Base-by-base conservation (phyloP, 2,329 filamentous ascomycete genomes). In the Teratosphaeria destructans region DNA sequence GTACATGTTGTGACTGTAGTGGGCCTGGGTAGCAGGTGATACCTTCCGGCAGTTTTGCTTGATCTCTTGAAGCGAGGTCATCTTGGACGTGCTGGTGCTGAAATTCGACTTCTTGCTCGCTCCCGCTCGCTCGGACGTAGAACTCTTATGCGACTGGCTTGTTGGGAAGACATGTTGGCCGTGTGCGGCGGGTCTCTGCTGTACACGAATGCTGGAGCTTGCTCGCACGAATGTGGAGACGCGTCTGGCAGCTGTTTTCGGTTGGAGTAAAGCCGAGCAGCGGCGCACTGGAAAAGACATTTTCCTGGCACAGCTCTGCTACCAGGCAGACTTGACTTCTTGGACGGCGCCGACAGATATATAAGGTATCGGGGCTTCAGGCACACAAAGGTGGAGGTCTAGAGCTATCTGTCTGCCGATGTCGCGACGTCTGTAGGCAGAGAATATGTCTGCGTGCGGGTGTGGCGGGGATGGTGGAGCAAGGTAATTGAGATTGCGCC, bases 11-110 rank as follows among this genome's bases (percentile, higher is more conserved):
- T n/a, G 39, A 10, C 11, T 14, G 34, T 43, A 26, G 27, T 10
- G 23, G 39, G n/a, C 23, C 23, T 23, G n/a, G 29, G 6, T 43
- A 7, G 23, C 16, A 14, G 32, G 12, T 14, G 67, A 14, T 68
- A 79, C 77, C 75, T 79, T 79, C 52, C 76, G 72, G 71, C 77
- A 79, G 67, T 78, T 78, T 49, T 71, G 69, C 67, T 69, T 70
- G 60, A 79, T 73, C 16, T 72, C 65, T 35, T 60, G 57, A 27
- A 69, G 54, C 52, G 62, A 59, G 55, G 64, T 59, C 39, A 59
- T 60, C 63, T 65, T 29, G 60, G 19, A 27, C 37, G 58, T 62
- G 56, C 53, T 59, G 14, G 14, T 37, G 26, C 55, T 53, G 37
- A 27, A 27, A 52, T 27, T 52, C 23, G 62, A 53, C 32, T 6